phyloP scores from a whole-genome alignment of 2,329 filamentous ascomycete species.

The Sclerotinia sclerotiorum region DNA sequence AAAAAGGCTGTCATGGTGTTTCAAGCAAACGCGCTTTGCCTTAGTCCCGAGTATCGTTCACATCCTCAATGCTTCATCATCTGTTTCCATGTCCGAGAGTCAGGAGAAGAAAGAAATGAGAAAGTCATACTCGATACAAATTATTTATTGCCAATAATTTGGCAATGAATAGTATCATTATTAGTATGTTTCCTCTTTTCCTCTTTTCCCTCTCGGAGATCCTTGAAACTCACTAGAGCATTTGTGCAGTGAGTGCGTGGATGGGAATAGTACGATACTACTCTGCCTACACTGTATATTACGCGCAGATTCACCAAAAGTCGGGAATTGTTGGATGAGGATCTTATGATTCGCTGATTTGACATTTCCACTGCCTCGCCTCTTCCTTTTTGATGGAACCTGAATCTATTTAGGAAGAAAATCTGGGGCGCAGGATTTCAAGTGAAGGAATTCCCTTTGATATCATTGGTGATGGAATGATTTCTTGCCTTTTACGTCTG shows the following conservation, averaged over 20 bases:
- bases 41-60: not conserved
- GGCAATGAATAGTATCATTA: not conserved
- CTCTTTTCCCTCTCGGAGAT: not conserved
- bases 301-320: not conserved
- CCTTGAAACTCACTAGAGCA: not conserved
- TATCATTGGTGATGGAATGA: not conserved
- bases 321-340: not conserved
- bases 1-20: conserved; percentile 2
- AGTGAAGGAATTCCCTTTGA: not conserved
- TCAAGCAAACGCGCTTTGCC: conserved; percentile 7
- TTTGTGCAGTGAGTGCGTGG: not conserved
- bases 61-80: conserved; percentile 3
- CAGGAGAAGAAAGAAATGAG: not conserved
- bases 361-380: not conserved
- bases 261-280: not conserved
- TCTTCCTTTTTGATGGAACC: not conserved
- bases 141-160: not conserved
- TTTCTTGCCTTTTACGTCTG: too few species aligned
- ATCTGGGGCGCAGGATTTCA: conserved; percentile 10
- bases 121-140: not conserved
- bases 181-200: conserved; percentile 2
- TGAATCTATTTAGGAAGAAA: not conserved
- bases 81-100: not conserved
- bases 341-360: not conserved
- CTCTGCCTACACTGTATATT: not conserved